Conservation (phyloP, 768 basidiomycete species). For the Trametes cubensis region DNA sequence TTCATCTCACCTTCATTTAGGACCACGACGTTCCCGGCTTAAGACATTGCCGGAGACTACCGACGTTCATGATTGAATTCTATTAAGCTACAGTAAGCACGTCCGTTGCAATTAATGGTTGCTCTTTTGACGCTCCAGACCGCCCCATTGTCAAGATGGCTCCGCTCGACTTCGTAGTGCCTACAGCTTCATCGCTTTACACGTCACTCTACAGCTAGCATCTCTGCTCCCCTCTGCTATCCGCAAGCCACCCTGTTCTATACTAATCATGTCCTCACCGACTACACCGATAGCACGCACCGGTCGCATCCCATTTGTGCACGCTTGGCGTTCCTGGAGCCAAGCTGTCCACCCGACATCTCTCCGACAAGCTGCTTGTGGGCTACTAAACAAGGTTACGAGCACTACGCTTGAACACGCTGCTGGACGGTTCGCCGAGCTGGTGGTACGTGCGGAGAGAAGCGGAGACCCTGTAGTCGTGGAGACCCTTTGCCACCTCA, state of each 20-base stretch:
- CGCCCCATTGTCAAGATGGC: too few species aligned
- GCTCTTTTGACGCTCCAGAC: too few species aligned
- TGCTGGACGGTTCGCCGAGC: conserved; percentile 50
- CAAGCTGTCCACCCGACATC: conserved; percentile 37
- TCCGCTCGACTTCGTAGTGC: too few species aligned
- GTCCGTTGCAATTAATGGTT: not conserved
- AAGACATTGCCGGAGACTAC: not conserved
- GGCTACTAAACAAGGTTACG: conserved; percentile 61
- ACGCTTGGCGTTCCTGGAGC: conserved; percentile 32
- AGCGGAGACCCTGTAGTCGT: conserved; percentile 52
- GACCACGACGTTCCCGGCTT: not conserved
- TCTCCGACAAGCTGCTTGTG: conserved; percentile 54
- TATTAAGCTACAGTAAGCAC: conserved; percentile 7
- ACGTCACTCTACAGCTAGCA: too few species aligned
- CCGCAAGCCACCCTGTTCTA: too few species aligned
- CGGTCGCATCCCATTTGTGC: not conserved
- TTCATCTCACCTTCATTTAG: conserved; percentile 14
- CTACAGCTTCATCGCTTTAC: too few species aligned
- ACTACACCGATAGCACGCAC: not conserved
- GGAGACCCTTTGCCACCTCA: conserved; percentile 51
- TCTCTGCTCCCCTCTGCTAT: too few species aligned
- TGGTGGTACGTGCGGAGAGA: conserved; percentile 50
- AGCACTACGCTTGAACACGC: conserved; percentile 54
- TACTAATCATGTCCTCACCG: conserved; percentile 2
- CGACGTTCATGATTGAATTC: conserved; percentile 9